Conservation (phyloP, 805 yeast species). For the Starmera quercuum region DNA sequence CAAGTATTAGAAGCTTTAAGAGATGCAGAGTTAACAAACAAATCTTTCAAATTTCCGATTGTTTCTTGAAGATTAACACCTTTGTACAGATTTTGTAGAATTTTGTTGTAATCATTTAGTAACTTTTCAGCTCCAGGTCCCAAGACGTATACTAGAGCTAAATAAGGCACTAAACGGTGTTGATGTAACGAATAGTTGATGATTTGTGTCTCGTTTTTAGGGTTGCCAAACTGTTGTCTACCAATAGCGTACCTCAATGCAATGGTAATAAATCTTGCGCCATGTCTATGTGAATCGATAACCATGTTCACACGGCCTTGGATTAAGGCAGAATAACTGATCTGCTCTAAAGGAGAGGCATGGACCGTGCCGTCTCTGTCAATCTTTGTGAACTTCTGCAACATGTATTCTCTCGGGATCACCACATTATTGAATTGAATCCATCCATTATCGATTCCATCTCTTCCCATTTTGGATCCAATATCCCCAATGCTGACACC, state of each 20-base stretch:
- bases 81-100: slow-evolving; percentile 46
- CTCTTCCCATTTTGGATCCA: slow-evolving; percentile 93
- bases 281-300: slow-evolving; percentile 71
- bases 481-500: slow-evolving; percentile 87
- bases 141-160: slow-evolving; percentile 73
- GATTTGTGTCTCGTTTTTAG: slow-evolving; percentile 58
- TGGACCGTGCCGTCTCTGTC: slow-evolving; percentile 61
- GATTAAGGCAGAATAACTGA: slow-evolving; percentile 80
- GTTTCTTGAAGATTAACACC: slow-evolving; percentile 39
- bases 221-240: slow-evolving; percentile 71
- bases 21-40: slow-evolving; percentile 81
- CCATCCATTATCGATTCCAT: slow-evolving; percentile 96
- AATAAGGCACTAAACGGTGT: slow-evolving; percentile 75
- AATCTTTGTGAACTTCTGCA: slow-evolving; percentile 72
- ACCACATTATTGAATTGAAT: slow-evolving; percentile 80
- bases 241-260: slow-evolving; percentile 87
- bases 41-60: slow-evolving; percentile 59
- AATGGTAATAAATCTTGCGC: slow-evolving; percentile 73
- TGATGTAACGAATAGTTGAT: slow-evolving; percentile 88
- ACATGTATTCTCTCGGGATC: slow-evolving; percentile 78
- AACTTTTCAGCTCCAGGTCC: slow-evolving; percentile 64
- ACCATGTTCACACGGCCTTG: slow-evolving; percentile 92
- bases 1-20: slow-evolving; percentile 87
- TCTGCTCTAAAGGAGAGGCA: slow-evolving; percentile 75
- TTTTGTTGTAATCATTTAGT: slow-evolving; percentile 39